These are phyloP conservation scores for Vigna angularis DNA, from an alignment of 306 rosid genomes.

Conservation along the genomic window DNA sequence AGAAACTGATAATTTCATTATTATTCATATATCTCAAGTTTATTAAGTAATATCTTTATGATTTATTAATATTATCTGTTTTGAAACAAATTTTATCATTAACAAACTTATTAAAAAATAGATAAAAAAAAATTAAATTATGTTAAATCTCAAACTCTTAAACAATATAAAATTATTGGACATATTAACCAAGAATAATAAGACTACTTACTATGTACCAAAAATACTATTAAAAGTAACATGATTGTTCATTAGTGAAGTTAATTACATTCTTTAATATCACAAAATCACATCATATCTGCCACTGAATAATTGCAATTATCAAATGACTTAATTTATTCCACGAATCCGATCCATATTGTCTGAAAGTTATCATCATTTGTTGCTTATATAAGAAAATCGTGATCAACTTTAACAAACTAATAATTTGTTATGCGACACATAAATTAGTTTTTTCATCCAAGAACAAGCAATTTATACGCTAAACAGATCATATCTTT, in stretches of 20 bases:
- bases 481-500: no score
- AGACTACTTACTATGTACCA: not conserved
- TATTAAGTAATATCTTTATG: no score
- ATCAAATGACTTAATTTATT: not conserved
- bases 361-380: no score
- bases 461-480: no score
- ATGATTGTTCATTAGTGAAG: not conserved
- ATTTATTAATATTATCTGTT: no score
- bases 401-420: not conserved
- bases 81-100: no score
- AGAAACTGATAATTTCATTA: no score
- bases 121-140: no score
- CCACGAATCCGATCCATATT: not conserved
- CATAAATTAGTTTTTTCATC: not conserved
- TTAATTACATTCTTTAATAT: not conserved
- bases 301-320: not conserved
- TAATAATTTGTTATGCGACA: not conserved
- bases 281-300: not conserved
- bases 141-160: no score
- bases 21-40: no score
- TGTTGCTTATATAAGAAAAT: not conserved
- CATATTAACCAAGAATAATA: not conserved
- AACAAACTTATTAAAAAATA: no score
- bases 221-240: not conserved
- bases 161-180: no score